Base-by-base conservation (phyloP, 305 asterid species). In the Galium porrigens region DNA sequence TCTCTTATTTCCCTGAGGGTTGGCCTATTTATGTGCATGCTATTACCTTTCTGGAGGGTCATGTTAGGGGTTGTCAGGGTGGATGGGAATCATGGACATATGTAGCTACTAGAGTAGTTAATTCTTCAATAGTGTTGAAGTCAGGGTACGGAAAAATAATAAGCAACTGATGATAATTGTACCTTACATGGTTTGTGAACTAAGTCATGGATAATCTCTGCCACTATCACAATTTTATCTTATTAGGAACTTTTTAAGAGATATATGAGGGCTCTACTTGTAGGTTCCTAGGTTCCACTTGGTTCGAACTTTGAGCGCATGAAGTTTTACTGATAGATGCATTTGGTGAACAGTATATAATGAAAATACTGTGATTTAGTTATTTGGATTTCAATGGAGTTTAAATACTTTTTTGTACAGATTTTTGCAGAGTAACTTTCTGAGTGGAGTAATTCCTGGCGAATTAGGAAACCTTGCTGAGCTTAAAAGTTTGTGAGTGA, bases 391-490 rank as follows among this genome's bases (percentile, higher is more conserved):
- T 42, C 20, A 5, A 3, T 48, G 20, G 18, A 63, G 17, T 15
- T 63, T 63, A 1, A 62, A 6, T 42, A 15, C 41, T 6, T 30
- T 67, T 72, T 66, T 71, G 51, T 70, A 66, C 95, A 92, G 99
- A 73, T 85, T 72, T 82, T 77, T 92, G 83, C 99, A 92, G 94
- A 94, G 95, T 60, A 92, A 92, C 79, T 92, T 83, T 83, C 75
- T 89, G 71, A 87, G 99, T 70, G 97, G 97, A 69, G 59, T 20
- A 63, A 85, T 92, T 80, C 99, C 99, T 34, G 71, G 74, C 72
- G 96, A 92, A 70, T 69, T 92, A 78, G 99, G 94, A 61, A 84
- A 87, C 81, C 87, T 89, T 74, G 76, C 84, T 20, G 81, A 76
- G 82, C 95, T 92, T 68, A 84, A 89, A 77, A 71, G 68, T 68